Base-by-base conservation (phyloP, 352 stramenopile genomes). In the Phytophthora chlamydospora region DNA sequence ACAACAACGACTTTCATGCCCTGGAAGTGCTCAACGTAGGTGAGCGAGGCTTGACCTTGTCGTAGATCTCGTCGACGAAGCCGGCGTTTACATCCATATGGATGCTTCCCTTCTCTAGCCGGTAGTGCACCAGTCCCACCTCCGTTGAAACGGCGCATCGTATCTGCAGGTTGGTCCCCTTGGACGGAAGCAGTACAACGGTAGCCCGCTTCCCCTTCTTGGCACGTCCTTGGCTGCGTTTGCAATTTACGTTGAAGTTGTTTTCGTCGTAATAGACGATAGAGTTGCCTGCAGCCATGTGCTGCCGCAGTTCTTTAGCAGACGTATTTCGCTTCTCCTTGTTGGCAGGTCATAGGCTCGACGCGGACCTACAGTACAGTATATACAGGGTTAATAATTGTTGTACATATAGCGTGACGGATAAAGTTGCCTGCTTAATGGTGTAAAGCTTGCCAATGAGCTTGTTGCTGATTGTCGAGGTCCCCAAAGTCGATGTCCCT, bases 271-370 rank as follows among this genome's bases (percentile, higher is more conserved):
- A 48, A 6, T 58, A 58, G 1, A 34, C 39, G 3, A 58, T 49
- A 12, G 35, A 49, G n/a, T 49, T 13, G 12, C 24, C 13, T 2
- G 2, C 42, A 36, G 0, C 9, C 42, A 49, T 49, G n/a, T 49
- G 42, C 24, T 38, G 1, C 3, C 13, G 27, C 16, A 58, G 11
- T 5, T 16, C 4, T 21, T 34, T 16, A 24, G 63, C 50, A 40
- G 70, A 53, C 16, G 5, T 2, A 44, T 29, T 24, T 45, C 19
- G 40, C 44, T 74, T 63, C 12, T 51, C 33, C 16, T 57, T 58
- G 17, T 62, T 59, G 33, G 29, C 50, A 58, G 5, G n/a, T 58
- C 21, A 21, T 14, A 7, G 38, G 50, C 38, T 58, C 27, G 10
- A 49, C 29, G 8, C 13, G 21, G n/a, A 45, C 35, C 2, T 46